These are phyloP conservation scores for Puccinia polysora DNA, from an alignment of 1,284 basidiomycete species.

Conservation along the genomic window DNA sequence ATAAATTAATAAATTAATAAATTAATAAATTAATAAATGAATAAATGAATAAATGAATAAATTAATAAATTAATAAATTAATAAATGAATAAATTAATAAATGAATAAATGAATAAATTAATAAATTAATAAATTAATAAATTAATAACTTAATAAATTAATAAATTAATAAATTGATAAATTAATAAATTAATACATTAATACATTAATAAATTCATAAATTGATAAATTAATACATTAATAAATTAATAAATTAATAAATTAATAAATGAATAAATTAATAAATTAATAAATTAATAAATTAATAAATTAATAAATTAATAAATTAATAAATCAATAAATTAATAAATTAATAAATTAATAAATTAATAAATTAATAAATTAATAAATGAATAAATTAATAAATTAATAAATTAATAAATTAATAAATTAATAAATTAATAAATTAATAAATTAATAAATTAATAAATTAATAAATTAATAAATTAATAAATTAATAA, in stretches of 20 bases:
- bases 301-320: not conserved
- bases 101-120: constrained; percentile 1
- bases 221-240: not conserved
- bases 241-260: not conserved
- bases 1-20: not conserved
- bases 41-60: not conserved
- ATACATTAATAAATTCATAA: not conserved
- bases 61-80: constrained; percentile 3
- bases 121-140: not conserved
- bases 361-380: not conserved
- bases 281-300: not conserved
- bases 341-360: not conserved
- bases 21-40: not conserved
- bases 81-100: not conserved
- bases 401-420: not conserved
- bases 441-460: not conserved
- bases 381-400: not conserved
- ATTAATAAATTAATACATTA: not conserved
- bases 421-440: not conserved
- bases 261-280: not conserved
- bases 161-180: not conserved
- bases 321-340: too few species aligned
- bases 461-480: not conserved
- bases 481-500: not conserved
- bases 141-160: not conserved